phyloP scores from a whole-genome alignment of 352 stramenopile genomes.

The Phytophthora fragariae region DNA sequence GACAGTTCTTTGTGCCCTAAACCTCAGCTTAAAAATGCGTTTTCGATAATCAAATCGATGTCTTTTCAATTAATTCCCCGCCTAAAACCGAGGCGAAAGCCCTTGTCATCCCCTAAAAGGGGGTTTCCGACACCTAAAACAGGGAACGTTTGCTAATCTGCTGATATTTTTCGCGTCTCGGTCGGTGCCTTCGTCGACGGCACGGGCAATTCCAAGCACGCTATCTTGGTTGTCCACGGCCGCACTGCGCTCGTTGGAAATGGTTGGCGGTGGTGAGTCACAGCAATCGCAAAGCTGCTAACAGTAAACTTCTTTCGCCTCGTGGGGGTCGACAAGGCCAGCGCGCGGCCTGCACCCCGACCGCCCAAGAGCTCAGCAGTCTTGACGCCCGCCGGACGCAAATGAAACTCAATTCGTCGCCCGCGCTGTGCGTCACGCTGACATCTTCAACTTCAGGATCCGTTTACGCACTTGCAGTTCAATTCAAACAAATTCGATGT shows the following conservation, averaged over 20 bases:
- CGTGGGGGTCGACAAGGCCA: neutral
- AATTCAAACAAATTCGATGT: slow-evolving; percentile 13
- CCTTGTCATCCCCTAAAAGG: too few species aligned
- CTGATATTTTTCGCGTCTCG: neutral
- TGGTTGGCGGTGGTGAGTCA: neutral
- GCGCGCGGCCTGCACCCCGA: neutral
- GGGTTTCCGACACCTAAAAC: neutral
- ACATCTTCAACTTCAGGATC: slow-evolving; percentile 6
- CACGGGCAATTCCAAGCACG: neutral
- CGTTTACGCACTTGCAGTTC: neutral
- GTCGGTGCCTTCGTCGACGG: neutral
- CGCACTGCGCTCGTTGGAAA: neutral
- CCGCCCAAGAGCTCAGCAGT: neutral
- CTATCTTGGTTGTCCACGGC: neutral
- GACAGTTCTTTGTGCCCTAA: slow-evolving; percentile 22
- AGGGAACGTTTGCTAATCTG: neutral
- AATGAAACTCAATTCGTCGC: neutral
- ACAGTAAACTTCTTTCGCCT: neutral
- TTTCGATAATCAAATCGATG: slow-evolving; percentile 10
- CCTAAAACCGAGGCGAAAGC: slow-evolving; percentile 1
- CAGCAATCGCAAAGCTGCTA: neutral
- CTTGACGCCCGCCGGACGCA: neutral
- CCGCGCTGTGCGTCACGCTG: neutral
- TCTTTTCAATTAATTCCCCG: neutral
- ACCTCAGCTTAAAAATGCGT: slow-evolving; percentile 4